Base-by-base conservation (phyloP, 2,329 filamentous ascomycete species). In the Daldinia sp. region DNA sequence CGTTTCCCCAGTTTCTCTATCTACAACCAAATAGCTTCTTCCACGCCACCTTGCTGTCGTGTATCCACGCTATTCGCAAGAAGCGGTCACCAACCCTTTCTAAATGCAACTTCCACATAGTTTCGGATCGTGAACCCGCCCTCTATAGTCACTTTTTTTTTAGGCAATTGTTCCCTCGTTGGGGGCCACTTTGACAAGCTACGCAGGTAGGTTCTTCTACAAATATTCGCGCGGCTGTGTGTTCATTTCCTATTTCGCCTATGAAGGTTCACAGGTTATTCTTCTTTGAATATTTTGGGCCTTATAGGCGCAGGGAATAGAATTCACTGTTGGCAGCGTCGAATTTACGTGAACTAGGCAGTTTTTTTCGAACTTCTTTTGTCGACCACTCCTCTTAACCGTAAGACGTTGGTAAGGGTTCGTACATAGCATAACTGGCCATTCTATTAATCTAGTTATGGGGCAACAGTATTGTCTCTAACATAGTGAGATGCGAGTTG, bases 41-140 rank as follows among this genome's bases (percentile, higher is more conserved):
- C 54, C 64, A 67, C 64, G 64, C 64, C 25, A 64, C 58, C 58
- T 62, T 49, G 54, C 32, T 62, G 34, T 67, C 64, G 64, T 67
- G 64, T 62, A 64, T 62, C 61, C 61, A 54, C 52, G 58, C 55
- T 55, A 67, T 68, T 68, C 62, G 60, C 57, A 68, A 68, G 43
- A 66, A 52, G 65, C 65, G 65, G 65, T 68, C 65, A 68, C 65
- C 57, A 63, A 59, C 49, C 19, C 10, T 30, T 57, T 50, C 48
- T 53, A 29, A 54, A 65, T 60, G 41, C 45, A 48, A 43, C 52
- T 54, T 61, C 58, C 56, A 57, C 61, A 48, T 39, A 51, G 47
- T 49, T 25, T 50, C 39, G 51, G 43, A 41, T 66, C 21, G 30
- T 41, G 21, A 34, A 23, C 30, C n/a, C 17, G 45, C n/a, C 5